Base-by-base conservation (phyloP, 495 filamentous ascomycete species). In the Thozetella sp. region DNA sequence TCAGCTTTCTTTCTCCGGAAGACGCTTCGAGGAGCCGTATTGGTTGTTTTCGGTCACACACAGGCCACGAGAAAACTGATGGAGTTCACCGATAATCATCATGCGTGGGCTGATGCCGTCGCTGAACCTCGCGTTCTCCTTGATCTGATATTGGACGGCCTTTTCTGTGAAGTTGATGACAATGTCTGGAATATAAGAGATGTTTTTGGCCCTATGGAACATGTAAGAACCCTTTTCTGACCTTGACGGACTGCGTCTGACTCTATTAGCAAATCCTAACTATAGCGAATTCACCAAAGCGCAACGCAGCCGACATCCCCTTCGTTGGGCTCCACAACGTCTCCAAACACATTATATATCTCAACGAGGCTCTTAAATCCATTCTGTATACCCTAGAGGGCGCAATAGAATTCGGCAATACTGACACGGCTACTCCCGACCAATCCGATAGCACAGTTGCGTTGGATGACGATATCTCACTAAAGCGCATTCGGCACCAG, bases 181-280 rank as follows among this genome's bases (percentile, higher is more conserved):
- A 53, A 53, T 25, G 51, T 53, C 51, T 53, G 51, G 51, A 53
- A 53, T 25, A 53, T 53, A 25, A 53, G 27, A 10, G 25, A 22
- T n/a, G 51, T 53, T 6, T 53, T 53, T 53, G 51, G 51, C 11
- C 22, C 51, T 23, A 13, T 53, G 51, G 51, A 53, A 25, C 51
- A 24, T 25, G 51, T 53, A n/a, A n/a, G n/a, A n/a, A n/a, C n/a
- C n/a, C n/a, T n/a, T n/a, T n/a, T n/a, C n/a, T n/a, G n/a, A n/a
- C n/a, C n/a, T n/a, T n/a, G n/a, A n/a, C n/a, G n/a, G n/a, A n/a
- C n/a, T n/a, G n/a, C n/a, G n/a, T n/a, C n/a, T n/a, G n/a, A n/a
- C n/a, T n/a, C n/a, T n/a, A n/a, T n/a, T n/a, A n/a, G n/a, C n/a
- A n/a, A n/a, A n/a, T n/a, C n/a, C n/a, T n/a, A n/a, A n/a, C n/a